Conservation (phyloP, 208 protist species). For the Leishmania turanica region DNA sequence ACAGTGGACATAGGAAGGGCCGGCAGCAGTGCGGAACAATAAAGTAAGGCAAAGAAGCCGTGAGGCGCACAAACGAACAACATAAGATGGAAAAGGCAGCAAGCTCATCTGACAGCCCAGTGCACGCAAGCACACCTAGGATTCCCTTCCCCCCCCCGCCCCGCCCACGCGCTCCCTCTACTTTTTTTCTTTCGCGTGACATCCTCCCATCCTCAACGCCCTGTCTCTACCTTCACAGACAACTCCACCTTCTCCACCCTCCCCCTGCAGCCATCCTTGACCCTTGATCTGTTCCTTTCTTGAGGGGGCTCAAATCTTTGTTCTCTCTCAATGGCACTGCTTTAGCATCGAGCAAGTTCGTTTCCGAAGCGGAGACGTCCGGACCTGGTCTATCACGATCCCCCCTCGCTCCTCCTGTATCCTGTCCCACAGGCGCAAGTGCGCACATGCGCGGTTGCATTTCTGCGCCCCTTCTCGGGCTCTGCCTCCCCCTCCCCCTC, state of each 20-base stretch:
- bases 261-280: neutral
- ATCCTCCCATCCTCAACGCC: neutral
- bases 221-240: neutral
- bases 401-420: neutral
- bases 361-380: neutral
- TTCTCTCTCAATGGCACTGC: neutral
- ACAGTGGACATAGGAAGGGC: neutral
- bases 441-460: neutral
- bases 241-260: no score
- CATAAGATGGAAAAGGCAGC: neutral
- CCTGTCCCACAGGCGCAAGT: neutral
- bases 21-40: neutral
- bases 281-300: neutral
- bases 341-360: neutral
- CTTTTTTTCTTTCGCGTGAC: neutral
- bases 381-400: neutral
- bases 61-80: neutral
- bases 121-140: neutral
- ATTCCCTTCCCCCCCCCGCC: neutral
- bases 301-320: neutral
- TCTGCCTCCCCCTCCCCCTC: neutral
- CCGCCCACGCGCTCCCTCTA: neutral
- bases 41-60: neutral
- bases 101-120: neutral
- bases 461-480: neutral